These are phyloP conservation scores for Gonapodya prolifera DNA, from an alignment of 192 early-diverging fungal genomes.

Conservation along the genomic window DNA sequence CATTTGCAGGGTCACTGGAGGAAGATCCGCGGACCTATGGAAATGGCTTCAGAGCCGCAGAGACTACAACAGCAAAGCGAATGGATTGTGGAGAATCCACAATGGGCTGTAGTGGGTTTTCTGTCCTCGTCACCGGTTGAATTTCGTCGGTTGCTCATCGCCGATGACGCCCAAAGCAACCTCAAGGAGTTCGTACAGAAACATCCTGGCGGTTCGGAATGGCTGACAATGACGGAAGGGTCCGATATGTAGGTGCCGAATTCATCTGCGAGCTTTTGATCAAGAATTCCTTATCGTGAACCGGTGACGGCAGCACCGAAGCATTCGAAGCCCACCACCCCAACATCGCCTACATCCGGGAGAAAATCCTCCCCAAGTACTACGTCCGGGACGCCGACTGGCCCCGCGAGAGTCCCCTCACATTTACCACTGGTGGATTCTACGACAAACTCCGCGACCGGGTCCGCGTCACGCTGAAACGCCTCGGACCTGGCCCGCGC, in stretches of 20 bases:
- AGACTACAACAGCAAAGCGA: neutral
- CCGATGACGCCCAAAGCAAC: neutral
- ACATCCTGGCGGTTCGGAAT: neutral
- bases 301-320: neutral
- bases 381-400: slow-evolving; percentile 3
- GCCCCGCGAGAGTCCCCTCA: slow-evolving; percentile 4
- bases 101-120: neutral
- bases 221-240: neutral
- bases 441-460: neutral
- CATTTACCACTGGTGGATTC: neutral
- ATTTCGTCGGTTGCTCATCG: neutral
- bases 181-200: neutral
- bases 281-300: neutral
- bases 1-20: slow-evolving; percentile 3
- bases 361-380: slow-evolving; percentile 4
- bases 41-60: neutral
- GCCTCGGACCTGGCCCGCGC: neutral
- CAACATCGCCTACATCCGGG: neutral
- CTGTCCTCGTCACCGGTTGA: neutral
- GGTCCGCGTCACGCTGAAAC: neutral
- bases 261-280: too few species aligned
- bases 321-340: slow-evolving; percentile 7
- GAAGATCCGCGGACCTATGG: neutral
- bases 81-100: neutral
- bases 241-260: neutral